Evolutionary conservation across 345 rosid species (phyloP).

Genomic region (Rhodomyrtus tomentosa): DNA sequence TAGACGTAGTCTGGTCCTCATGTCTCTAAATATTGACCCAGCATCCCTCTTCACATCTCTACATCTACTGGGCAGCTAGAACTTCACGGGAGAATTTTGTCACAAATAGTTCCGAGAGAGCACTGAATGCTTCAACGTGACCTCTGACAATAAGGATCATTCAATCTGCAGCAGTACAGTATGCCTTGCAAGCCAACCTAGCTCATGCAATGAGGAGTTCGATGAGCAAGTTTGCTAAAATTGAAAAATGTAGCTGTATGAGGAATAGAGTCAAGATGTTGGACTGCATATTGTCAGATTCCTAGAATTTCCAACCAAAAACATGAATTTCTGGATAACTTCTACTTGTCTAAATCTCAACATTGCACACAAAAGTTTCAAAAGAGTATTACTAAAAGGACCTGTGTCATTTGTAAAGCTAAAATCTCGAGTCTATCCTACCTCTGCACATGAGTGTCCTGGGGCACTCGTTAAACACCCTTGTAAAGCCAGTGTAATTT

Average conservation of each 20-base stretch:
- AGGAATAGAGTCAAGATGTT: not conserved
- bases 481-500: no score
- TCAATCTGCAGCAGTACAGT: not conserved
- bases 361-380: not conserved
- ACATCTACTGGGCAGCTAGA: not conserved
- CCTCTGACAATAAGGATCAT: not conserved
- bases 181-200: not conserved
- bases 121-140: not conserved
- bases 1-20: not conserved
- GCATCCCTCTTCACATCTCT: not conserved
- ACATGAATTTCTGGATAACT: not conserved
- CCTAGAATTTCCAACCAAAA: not conserved
- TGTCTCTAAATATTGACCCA: not conserved
- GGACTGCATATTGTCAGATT: not conserved
- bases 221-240: not conserved
- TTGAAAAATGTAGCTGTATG: not conserved
- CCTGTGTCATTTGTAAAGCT: not conserved
- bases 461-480: not conserved
- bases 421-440: not conserved
- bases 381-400: not conserved
- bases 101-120: not conserved
- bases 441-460: not conserved
- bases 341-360: not conserved
- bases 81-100: not conserved
- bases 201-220: not conserved